A percentile compares a stretch with the other conserved stretches of the same genome.
These are phyloP conservation scores for Aspergillus ruber DNA, from an alignment of 2,329 filamentous ascomycete species.

Conservation along the genomic window DNA sequence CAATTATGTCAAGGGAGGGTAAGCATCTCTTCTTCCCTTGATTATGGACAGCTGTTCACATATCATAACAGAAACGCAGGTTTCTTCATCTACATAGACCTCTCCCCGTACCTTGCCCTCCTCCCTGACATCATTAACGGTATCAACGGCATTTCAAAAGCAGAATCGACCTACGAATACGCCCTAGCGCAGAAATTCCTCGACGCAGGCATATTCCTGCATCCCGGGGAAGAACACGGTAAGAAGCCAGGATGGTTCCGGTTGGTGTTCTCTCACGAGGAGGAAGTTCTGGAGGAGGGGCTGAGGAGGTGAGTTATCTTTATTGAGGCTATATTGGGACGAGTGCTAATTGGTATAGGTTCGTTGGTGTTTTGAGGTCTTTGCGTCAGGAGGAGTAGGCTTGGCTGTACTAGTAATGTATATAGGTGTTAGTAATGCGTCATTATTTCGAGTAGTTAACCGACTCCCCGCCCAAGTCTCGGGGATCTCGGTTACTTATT, in stretches of 20 bases:
- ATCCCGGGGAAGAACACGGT: slow-evolving; percentile 41
- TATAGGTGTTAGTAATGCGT: too few relatives aligned
- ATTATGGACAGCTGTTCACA: background rate
- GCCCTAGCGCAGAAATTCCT: slow-evolving; percentile 40
- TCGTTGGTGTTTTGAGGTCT: background rate
- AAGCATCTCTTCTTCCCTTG: background rate
- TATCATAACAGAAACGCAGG: slow-evolving; percentile 32
- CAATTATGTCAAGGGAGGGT: slow-evolving; percentile 29
- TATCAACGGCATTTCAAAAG: too few relatives aligned
- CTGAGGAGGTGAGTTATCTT: slow-evolving; percentile 19
- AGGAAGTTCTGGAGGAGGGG: slow-evolving; percentile 30
- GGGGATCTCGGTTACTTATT: too few relatives aligned
- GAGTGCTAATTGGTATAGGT: background rate
- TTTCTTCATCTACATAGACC: slow-evolving; percentile 42
- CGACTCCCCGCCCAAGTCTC: too few relatives aligned
- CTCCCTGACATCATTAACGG: background rate
- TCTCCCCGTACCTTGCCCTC: slow-evolving; percentile 35
- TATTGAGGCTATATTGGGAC: background rate
- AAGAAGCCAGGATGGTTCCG: slow-evolving; percentile 49
- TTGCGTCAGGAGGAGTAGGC: background rate
- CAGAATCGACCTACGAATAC: slow-evolving; percentile 36
- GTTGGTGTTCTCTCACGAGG: slow-evolving; percentile 43
- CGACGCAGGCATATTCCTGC: slow-evolving; percentile 46
- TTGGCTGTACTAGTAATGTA: too few relatives aligned
- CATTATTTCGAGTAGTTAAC: too few relatives aligned